phyloP scores from a whole-genome alignment of 768 basidiomycete species.

The Tulasnella sp. region DNA sequence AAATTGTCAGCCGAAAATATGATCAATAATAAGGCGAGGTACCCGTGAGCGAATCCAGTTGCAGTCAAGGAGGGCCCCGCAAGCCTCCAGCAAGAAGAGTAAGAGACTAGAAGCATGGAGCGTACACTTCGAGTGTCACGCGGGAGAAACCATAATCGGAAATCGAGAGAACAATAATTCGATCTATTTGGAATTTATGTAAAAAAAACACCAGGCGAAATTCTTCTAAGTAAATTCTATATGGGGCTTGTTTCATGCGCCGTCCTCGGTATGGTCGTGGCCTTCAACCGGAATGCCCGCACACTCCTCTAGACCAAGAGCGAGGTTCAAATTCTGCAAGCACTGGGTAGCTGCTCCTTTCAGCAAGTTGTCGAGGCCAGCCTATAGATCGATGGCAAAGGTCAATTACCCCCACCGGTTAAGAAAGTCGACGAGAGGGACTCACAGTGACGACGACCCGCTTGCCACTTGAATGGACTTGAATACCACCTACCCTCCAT shows the following conservation, averaged over 20 bases:
- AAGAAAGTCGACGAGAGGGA: slow-evolving; percentile 24
- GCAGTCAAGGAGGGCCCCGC: no score
- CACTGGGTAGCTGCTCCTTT: slow-evolving; percentile 99
- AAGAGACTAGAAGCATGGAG: no score
- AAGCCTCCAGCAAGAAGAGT: no score
- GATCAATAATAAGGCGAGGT: no score
- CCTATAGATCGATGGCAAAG: slow-evolving; percentile 39
- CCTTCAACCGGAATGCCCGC: slow-evolving; percentile 53
- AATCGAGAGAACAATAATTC: no score
- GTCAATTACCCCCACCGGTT: not conserved
- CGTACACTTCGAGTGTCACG: no score
- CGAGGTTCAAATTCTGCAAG: slow-evolving; percentile 84
- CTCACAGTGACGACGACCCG: slow-evolving; percentile 89
- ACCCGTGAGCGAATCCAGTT: no score
- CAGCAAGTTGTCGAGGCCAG: slow-evolving; percentile 89
- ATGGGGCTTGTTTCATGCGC: not conserved
- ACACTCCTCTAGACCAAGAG: slow-evolving; percentile 79
- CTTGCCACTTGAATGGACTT: slow-evolving; percentile 82
- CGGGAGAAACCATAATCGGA: no score
- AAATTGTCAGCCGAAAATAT: no score
- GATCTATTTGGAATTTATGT: not conserved
- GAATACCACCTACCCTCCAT: slow-evolving; percentile 87
- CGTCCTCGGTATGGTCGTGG: not conserved
- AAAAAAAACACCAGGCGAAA: not conserved
- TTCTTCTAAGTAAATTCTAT: not conserved